Base-by-base conservation (phyloP, 1,284 basidiomycete genomes). In the Cronartium ribicola region DNA sequence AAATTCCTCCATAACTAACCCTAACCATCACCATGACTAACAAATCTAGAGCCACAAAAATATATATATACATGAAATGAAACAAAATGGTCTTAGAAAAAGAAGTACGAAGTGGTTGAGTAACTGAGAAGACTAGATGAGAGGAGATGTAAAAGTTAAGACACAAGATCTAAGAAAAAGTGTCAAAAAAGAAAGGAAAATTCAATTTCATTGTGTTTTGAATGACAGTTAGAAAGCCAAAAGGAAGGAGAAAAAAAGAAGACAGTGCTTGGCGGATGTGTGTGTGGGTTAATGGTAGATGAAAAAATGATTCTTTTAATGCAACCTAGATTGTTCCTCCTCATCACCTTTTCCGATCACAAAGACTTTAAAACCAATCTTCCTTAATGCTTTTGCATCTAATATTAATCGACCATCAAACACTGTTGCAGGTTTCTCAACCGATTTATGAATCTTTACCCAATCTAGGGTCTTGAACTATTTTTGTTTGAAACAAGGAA, bases 401-500 rank as follows among this genome's bases (percentile, higher is more conserved):
- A 97, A 85, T 79, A 98, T 84, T 75, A 92, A 84, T 51, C 94
- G 86, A 3, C 93, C 94, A 80, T 98, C 95, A 80, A 98, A 98
- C 11, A 82, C 77, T 48, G 81, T 81, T 4, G 82, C 81, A 13
- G 95, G 95, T 85, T 98, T 97, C 81, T 90, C 90, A 92, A 98
- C 97, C 79, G 86, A 84, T 75, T 84, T 82, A 84, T 98, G 96
- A 59, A 98, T 89, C 65, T 83, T 82, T 79, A 86, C 82, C 95
- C 95, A 99, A 83, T 96, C 89, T 78, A 98, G 90, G 57, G 88
- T 86, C 79, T 87, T 86, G 86, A 98, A 99, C 84, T 98, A 93
- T 82, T 90, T 91, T 94, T 93, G 14, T 13, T 17, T 11, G 13
- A 40, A 44, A 67, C 22, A 5, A 67, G 36, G 39, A 59, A 22